A percentile compares a stretch with the other conserved stretches of the same genome.
Conservation (phyloP, 345 rosid species). For the Balakata baccata region DNA sequence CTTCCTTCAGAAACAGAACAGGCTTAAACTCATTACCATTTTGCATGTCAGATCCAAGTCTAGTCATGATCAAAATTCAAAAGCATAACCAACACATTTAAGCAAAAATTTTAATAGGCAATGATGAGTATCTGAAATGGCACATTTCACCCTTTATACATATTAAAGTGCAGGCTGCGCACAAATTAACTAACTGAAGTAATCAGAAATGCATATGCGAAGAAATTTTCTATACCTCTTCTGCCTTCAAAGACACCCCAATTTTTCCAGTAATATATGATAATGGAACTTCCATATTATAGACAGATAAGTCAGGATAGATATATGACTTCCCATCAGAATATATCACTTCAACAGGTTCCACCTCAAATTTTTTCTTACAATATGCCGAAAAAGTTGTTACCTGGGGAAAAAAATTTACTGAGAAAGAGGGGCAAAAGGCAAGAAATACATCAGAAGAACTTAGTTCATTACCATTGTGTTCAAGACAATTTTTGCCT, state of each 20-base stretch:
- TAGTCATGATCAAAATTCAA: slow-evolving; percentile 6
- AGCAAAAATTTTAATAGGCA: not conserved
- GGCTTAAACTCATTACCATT: not conserved
- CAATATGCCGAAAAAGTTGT: slow-evolving; percentile 74
- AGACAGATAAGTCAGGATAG: slow-evolving; percentile 73
- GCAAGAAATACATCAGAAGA: slow-evolving; percentile 4
- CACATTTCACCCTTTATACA: not conserved
- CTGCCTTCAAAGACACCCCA: slow-evolving; percentile 68
- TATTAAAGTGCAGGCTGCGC: not conserved
- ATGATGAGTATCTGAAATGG: not conserved
- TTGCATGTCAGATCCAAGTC: not conserved
- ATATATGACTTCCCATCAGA: slow-evolving; percentile 54
- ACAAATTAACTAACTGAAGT: not conserved
- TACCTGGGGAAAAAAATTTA: slow-evolving; percentile 47
- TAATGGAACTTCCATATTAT: slow-evolving; percentile 75
- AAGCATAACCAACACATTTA: not conserved
- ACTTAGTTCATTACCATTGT: slow-evolving; percentile 59
- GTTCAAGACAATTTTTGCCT: slow-evolving; percentile 88
- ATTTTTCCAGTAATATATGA: slow-evolving; percentile 65
- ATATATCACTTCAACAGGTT: slow-evolving; percentile 83
- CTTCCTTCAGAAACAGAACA: not conserved
- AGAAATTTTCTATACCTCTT: slow-evolving; percentile 53
- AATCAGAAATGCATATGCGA: not conserved
- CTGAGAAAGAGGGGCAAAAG: not conserved
- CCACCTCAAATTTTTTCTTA: slow-evolving; percentile 70